Conservation (phyloP, 2,329 filamentous ascomycete species). For the Colletotrichum karsti region DNA sequence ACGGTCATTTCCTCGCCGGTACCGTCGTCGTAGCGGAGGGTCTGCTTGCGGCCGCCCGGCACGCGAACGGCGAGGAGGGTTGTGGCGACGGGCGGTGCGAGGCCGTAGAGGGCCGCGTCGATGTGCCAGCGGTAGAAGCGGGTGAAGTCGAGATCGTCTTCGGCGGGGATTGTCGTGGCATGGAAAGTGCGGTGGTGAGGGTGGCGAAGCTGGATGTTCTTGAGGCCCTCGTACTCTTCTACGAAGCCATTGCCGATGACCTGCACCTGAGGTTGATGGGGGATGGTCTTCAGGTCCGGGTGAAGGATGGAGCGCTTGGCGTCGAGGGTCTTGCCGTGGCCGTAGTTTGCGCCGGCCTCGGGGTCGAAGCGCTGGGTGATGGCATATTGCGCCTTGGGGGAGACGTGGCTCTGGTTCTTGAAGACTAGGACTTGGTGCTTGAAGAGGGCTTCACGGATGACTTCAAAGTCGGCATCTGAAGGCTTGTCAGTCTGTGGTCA, state of each 20-base stretch:
- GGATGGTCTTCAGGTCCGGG: conserved; percentile 82
- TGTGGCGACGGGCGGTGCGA: conserved; percentile 79
- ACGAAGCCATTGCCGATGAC: conserved; percentile 82
- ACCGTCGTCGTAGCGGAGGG: conserved; percentile 77
- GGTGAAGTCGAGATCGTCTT: conserved; percentile 58
- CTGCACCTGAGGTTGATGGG: conserved; percentile 78
- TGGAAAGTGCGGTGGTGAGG: conserved; percentile 84
- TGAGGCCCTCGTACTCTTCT: conserved; percentile 74
- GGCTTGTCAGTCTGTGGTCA: conserved; percentile 29
- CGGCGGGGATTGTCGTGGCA: conserved; percentile 65
- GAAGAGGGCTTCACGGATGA: conserved; percentile 73
- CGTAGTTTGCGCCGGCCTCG: conserved; percentile 68
- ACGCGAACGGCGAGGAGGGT: conserved; percentile 79
- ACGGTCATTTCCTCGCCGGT: conserved; percentile 72
- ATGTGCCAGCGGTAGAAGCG: conserved; percentile 84
- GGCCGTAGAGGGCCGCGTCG: conserved; percentile 78
- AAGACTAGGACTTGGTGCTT: conserved; percentile 75
- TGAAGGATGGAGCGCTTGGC: conserved; percentile 72
- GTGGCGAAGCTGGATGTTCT: conserved; percentile 74
- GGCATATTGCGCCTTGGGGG: conserved; percentile 77
- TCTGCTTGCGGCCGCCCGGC: conserved; percentile 71
- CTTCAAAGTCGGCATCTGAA: conserved; percentile 69
- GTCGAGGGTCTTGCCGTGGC: conserved; percentile 80
- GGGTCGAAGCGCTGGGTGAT: conserved; percentile 81
- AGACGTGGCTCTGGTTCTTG: conserved; percentile 70